These are phyloP conservation scores for Didymella lethalis DNA, from an alignment of 2,329 filamentous ascomycete species.

Conservation along the genomic window DNA sequence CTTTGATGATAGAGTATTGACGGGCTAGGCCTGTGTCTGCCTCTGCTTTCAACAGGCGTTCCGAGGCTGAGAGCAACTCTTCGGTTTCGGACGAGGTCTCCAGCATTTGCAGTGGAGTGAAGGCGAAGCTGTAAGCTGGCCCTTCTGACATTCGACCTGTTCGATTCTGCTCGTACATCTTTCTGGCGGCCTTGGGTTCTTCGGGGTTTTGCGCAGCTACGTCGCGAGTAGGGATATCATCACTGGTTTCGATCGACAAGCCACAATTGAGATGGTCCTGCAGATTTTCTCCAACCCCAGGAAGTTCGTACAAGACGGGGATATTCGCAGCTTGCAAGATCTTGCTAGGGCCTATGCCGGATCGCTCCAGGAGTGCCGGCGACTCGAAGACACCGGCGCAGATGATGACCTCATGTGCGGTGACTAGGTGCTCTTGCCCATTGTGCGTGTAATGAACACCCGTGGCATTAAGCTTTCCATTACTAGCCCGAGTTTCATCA, in stretches of 20 bases:
- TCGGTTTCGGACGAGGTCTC: constrained; percentile 23
- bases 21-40: constrained; percentile 9
- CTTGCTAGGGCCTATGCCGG: constrained; percentile 62
- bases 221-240: constrained; percentile 25
- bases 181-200: constrained; percentile 17
- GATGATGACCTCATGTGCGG: constrained; percentile 31
- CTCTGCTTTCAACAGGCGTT: constrained; percentile 12
- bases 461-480: constrained; percentile 24
- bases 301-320: constrained; percentile 60
- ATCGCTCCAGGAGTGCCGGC: constrained; percentile 63
- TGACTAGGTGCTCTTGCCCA: constrained; percentile 15
- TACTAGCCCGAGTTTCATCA: constrained; percentile 10
- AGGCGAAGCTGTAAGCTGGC: constrained; percentile 29
- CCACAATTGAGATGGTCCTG: constrained; percentile 60
- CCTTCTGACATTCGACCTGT: constrained; percentile 32
- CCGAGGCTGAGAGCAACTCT: not conserved
- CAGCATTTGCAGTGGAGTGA: constrained; percentile 31
- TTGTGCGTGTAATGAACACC: constrained; percentile 25
- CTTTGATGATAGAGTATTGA: constrained; percentile 27
- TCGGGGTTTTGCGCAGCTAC: constrained; percentile 19
- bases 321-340: constrained; percentile 61
- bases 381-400: constrained; percentile 60
- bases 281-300: constrained; percentile 69
- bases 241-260: constrained; percentile 24
- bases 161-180: constrained; percentile 26